Percentiles rank a stretch among this genome's conserved stretches.
phyloP scores from a whole-genome alignment of 495 filamentous ascomycete species.

The Copromyces sp. region DNA sequence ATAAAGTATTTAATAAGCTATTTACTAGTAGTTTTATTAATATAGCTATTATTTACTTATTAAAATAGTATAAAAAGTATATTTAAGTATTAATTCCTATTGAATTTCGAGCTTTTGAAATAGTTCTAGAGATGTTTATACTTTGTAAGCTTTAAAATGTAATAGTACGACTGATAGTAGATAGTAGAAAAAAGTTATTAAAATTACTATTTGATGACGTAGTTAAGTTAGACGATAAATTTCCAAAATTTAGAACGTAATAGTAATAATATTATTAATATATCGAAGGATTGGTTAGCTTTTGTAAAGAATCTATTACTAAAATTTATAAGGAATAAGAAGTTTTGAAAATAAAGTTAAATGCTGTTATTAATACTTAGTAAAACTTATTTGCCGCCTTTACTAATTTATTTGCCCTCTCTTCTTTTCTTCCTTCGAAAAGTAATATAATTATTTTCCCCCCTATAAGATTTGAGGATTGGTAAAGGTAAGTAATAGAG shows the following conservation, averaged over 20 bases:
- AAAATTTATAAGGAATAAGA: not conserved
- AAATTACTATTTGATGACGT: not conserved
- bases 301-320: not conserved
- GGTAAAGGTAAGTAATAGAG: too few relatives aligned
- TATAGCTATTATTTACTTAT: not conserved
- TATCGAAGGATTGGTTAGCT: not conserved
- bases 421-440: not conserved
- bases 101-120: not conserved
- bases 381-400: too few relatives aligned
- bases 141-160: not conserved
- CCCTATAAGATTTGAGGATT: too few relatives aligned
- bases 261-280: not conserved
- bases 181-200: not conserved
- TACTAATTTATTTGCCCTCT: not conserved
- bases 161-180: not conserved
- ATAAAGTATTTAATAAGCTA: too few relatives aligned
- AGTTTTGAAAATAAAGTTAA: not conserved
- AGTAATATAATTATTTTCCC: too few relatives aligned
- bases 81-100: not conserved
- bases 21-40: not conserved
- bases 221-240: not conserved
- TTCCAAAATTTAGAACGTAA: not conserved
- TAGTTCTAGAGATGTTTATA: not conserved
- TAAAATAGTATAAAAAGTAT: not conserved
- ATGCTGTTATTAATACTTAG: not conserved